Evolutionary conservation across 139 green algal genomes (phyloP), one percentile per base, ranked within the genome.

Genomic region (Yamagishiella unicocca): DNA sequence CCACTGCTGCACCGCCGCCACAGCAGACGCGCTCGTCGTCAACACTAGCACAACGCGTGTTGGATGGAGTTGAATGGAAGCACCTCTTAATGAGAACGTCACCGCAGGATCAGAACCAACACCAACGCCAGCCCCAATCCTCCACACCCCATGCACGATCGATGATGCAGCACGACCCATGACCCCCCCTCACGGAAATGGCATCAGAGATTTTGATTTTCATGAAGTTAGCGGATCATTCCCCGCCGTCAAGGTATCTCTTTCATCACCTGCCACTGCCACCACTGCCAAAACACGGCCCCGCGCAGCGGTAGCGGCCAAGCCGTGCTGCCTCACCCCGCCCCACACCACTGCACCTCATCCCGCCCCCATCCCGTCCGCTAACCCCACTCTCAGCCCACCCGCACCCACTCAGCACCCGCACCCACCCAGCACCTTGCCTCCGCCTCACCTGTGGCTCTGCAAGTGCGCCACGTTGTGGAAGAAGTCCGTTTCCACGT

Each of bases 391-490:
- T 46, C 8, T 17, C 40, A 55, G 7, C 42, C 4, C 14, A 40
- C 42, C 25, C 42, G 1, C 43, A 33, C 3, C 42, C 42, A 10
- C 43, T 83, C 3, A 25, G 24, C 54, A 38, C 54, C 0, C 81
- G 9, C 10, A 9, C 71, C 10, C 38, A 8, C 38, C 1, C n/a
- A n/a, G n/a, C n/a, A n/a, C n/a, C n/a, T n/a, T n/a, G n/a, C n/a
- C 37, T 14, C 1, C 19, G 0, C 79, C 87, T 42, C 95, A 92
- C 33, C 96, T 91, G 87, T 98, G 95, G 64, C 96, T 89, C 94
- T 98, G 96, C 72, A 98, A 90, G 83, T 98, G 96, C 4, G 90
- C 94, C 27, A 95, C 87, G 78, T 98, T 98, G 43, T 94, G 64
- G 80, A 96, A 94, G 67, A 97, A 97, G 86, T 98, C 95, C 0